Conservation (phyloP, 805 yeast genomes). For the Kuraishia hungarica region DNA sequence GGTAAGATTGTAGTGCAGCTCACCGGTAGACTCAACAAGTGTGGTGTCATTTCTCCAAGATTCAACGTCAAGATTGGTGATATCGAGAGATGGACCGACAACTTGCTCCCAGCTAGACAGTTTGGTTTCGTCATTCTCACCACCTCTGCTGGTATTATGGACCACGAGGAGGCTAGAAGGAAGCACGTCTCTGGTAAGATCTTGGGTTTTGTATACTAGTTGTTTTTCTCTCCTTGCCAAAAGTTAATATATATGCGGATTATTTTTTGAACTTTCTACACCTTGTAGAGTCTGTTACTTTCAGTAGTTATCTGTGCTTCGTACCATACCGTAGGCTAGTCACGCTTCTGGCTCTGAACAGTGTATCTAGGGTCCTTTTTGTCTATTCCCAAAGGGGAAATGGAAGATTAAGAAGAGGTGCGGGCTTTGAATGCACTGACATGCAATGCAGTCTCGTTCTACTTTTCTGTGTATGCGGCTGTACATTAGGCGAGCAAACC, state of each 20-base stretch:
- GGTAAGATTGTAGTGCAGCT: slow-evolving; percentile 95
- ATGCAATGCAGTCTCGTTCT: not conserved
- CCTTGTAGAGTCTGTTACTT: no score
- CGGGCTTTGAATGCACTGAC: not conserved
- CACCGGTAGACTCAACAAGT: slow-evolving; percentile 97
- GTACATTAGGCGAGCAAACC: not conserved
- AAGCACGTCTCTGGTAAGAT: slow-evolving; percentile 99
- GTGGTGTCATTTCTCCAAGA: slow-evolving; percentile 98
- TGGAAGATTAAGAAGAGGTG: not conserved
- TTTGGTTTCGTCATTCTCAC: slow-evolving; percentile 97
- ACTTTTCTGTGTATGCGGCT: not conserved
- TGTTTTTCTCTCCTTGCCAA: not conserved
- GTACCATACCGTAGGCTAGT: no score
- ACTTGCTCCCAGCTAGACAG: slow-evolving; percentile 98
- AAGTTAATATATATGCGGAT: not conserved
- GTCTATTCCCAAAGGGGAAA: not conserved
- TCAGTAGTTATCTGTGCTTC: no score
- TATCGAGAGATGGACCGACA: slow-evolving; percentile 97
- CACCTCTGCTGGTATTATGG: slow-evolving; percentile 99
- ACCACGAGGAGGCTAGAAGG: slow-evolving; percentile 99
- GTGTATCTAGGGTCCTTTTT: no score
- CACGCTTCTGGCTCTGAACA: no score
- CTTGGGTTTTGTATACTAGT: slow-evolving; percentile 93
- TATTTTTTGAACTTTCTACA: not conserved
- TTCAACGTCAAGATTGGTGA: slow-evolving; percentile 93